phyloP scores from a whole-genome alignment of 139 green algal species.

The Tetradesmus obliquus region DNA sequence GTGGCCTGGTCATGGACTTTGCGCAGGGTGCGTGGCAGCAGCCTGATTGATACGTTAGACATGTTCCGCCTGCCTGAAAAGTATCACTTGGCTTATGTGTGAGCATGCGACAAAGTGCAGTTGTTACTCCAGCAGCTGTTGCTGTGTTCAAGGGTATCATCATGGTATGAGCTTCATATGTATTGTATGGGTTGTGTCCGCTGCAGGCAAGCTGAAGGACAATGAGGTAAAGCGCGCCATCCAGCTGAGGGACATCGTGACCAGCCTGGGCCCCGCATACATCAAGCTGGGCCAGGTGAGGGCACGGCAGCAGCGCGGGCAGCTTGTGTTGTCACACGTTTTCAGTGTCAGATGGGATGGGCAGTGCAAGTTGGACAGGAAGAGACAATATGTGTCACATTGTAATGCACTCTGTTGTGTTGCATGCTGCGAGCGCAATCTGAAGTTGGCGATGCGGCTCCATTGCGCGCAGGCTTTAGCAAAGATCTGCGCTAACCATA shows the following conservation, averaged over 20 bases:
- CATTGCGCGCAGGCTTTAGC: neutral
- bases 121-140: neutral
- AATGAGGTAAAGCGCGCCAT: conserved; percentile 82
- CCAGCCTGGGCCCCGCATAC: conserved; percentile 93
- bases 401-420: neutral
- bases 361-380: too few species aligned
- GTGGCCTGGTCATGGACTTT: conserved; percentile 72
- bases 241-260: conserved; percentile 96
- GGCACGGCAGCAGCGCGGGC: neutral
- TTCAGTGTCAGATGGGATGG: too few species aligned
- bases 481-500: neutral
- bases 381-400: neutral
- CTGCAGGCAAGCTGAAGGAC: conserved; percentile 55
- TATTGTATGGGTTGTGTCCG: neutral
- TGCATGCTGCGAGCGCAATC: neutral
- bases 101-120: neutral
- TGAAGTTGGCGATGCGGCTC: too few species aligned
- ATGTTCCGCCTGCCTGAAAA: neutral
- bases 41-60: neutral
- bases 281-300: conserved; percentile 96
- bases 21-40: conserved; percentile 50
- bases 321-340: neutral
- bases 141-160: neutral
- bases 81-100: neutral
- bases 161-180: neutral